phyloP scores from a whole-genome alignment of 345 rosid genomes.

The Geranium brycei region DNA sequence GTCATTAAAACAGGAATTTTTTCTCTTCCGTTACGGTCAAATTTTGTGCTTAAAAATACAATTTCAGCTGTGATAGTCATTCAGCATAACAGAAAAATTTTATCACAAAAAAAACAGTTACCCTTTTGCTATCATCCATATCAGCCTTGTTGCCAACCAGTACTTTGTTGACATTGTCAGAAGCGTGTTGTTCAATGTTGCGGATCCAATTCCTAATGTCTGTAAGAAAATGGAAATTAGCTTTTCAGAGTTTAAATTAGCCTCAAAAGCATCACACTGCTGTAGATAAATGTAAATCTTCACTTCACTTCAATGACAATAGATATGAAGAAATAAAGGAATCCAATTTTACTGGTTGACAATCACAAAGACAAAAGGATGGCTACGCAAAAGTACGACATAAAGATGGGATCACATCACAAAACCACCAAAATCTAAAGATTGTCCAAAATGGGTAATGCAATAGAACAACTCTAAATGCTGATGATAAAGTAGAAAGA shows the following conservation, averaged over 20 bases:
- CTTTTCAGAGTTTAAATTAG: slow-evolving; percentile 5
- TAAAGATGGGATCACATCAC: no score
- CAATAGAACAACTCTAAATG: background rate
- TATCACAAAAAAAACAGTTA: slow-evolving; percentile 13
- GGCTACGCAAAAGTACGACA: no score
- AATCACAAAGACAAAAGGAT: no score
- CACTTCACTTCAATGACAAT: no score
- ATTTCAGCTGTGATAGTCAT: background rate
- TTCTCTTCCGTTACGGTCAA: no score
- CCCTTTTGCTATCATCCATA: slow-evolving; percentile 99
- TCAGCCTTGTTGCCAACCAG: slow-evolving; percentile 98
- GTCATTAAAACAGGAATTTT: no score
- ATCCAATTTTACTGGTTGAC: no score
- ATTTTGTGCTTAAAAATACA: no score
- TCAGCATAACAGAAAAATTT: background rate
- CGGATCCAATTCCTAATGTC: slow-evolving; percentile 99
- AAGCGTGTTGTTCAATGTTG: slow-evolving; percentile 97
- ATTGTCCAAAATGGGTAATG: background rate
- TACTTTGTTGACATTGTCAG: slow-evolving; percentile 94
- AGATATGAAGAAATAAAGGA: no score
- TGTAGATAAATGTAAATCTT: background rate
- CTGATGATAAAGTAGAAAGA: slow-evolving; percentile 2
- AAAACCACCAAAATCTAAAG: background rate
- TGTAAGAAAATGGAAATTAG: slow-evolving; percentile 26
- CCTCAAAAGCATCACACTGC: background rate